Percentiles rank a stretch among this genome's conserved stretches.
Evolutionary conservation across 83 land plant genomes (phyloP).

Genomic region (Larix sibirica): DNA sequence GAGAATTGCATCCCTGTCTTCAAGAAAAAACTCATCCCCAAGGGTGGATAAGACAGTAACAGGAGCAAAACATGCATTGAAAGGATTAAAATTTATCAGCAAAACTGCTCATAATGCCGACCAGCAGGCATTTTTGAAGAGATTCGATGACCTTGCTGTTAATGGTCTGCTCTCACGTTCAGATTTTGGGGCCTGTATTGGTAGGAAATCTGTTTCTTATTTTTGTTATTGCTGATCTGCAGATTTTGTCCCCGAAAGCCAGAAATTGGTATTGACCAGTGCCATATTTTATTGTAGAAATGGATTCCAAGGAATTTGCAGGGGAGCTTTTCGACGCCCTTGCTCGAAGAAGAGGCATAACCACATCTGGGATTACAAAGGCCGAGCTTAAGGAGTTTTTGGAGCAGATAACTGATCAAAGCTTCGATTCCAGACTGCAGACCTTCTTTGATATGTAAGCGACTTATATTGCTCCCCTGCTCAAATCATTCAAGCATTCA

Average conservation of each 20-base stretch:
- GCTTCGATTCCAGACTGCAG: slow-evolving; percentile 80
- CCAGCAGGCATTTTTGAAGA: slow-evolving; percentile 57
- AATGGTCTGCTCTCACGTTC: slow-evolving; percentile 46
- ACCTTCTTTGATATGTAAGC: slow-evolving; percentile 87
- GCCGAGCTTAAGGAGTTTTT: slow-evolving; percentile 72
- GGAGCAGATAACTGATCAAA: slow-evolving; percentile 73
- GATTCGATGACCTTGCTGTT: slow-evolving; percentile 68
- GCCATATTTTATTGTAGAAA: slow-evolving; percentile 37
- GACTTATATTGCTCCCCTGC: not conserved
- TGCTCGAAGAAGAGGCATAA: slow-evolving; percentile 44
- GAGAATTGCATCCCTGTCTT: slow-evolving; percentile 34
- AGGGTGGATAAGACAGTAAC: slow-evolving; percentile 40
- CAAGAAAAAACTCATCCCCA: not conserved
- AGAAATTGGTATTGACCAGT: not conserved
- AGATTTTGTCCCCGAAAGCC: not conserved
- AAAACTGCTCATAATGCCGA: slow-evolving; percentile 45
- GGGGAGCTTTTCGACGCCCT: slow-evolving; percentile 73
- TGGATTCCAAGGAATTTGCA: slow-evolving; percentile 89
- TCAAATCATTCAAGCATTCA: not conserved
- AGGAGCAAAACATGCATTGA: slow-evolving; percentile 58
- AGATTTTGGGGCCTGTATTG: slow-evolving; percentile 72
- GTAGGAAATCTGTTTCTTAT: slow-evolving; percentile 21
- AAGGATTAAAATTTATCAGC: slow-evolving; percentile 65
- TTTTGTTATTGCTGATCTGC: not conserved
- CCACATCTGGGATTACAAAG: slow-evolving; percentile 32